A percentile compares a stretch with the other conserved stretches of the same genome.
Conservation (phyloP, 2,329 filamentous ascomycete genomes). For the Leptosphaerulina australis region DNA sequence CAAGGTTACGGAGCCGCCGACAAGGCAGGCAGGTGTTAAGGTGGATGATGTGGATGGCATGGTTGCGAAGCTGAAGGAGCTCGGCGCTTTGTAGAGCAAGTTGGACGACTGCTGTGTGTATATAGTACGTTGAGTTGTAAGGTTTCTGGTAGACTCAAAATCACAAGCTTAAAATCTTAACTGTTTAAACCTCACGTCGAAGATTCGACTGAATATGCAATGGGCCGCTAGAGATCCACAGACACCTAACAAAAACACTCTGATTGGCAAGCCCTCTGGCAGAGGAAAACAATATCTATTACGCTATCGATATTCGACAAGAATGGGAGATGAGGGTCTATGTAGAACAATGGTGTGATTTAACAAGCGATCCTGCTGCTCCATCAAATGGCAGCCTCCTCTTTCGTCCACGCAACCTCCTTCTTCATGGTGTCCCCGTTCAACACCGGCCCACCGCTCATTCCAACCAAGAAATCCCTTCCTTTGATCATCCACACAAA, state of each 20-base stretch:
- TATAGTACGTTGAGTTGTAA: neutral
- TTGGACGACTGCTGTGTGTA: neutral
- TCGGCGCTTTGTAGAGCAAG: constrained; percentile 75
- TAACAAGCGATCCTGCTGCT: too few relatives aligned
- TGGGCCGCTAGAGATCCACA: too few relatives aligned
- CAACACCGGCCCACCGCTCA: constrained; percentile 21
- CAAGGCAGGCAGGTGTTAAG: constrained; percentile 91
- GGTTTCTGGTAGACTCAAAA: constrained; percentile 1
- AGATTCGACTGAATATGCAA: too few relatives aligned
- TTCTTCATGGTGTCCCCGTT: constrained; percentile 33
- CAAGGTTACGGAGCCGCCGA: constrained; percentile 86
- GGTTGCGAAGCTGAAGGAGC: constrained; percentile 90
- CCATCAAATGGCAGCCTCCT: constrained; percentile 30
- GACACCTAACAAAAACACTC: too few relatives aligned
- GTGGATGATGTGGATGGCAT: constrained; percentile 97
- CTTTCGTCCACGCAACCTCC: constrained; percentile 33
- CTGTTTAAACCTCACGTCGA: neutral
- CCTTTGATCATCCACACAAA: constrained; percentile 51
- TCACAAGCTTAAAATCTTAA: neutral
- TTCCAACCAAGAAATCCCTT: constrained; percentile 47
- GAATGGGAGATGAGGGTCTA: too few relatives aligned
- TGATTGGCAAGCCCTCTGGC: too few relatives aligned
- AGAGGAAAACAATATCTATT: too few relatives aligned
- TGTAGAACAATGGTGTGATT: too few relatives aligned
- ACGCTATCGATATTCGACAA: too few relatives aligned